Evolutionary conservation across 139 green algal species (phyloP).

Genomic region (Medakamo hakoo): DNA sequence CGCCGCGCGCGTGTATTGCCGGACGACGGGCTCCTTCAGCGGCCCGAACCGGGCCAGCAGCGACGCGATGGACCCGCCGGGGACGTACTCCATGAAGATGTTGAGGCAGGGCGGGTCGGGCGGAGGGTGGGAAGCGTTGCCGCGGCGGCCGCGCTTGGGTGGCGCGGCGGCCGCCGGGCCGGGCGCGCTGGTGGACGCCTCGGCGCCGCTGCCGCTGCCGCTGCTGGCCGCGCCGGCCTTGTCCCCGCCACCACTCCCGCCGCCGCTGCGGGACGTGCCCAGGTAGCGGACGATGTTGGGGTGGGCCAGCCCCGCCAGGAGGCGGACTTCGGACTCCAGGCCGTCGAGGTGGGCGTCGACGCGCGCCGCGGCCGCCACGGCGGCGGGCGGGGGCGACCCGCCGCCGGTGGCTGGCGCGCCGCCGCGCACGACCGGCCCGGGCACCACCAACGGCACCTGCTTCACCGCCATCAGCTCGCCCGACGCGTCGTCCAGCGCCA

Average conservation of each 20-base stretch:
- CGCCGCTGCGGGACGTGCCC: too few relatives aligned
- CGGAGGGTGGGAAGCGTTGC: too few relatives aligned
- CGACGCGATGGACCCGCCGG: conserved; percentile 78
- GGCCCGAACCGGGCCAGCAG: conserved; percentile 72
- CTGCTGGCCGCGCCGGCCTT: too few relatives aligned
- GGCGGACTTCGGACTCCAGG: conserved; percentile 68
- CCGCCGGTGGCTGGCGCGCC: conserved; percentile 36
- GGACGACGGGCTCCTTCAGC: conserved; percentile 45
- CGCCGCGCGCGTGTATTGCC: conserved; percentile 56
- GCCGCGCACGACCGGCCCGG: conserved; percentile 12
- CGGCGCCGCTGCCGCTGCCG: too few relatives aligned
- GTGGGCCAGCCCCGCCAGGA: conserved; percentile 67
- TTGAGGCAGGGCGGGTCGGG: conserved; percentile 55
- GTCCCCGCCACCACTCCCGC: too few relatives aligned
- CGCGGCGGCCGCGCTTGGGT: conserved; percentile 51
- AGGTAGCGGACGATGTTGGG: conserved; percentile 92
- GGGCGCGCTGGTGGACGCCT: too few relatives aligned
- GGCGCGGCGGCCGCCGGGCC: not conserved
- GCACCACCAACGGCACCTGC: conserved; percentile 38
- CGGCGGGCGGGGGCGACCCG: too few relatives aligned
- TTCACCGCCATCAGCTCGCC: conserved; percentile 91
- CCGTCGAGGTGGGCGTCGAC: conserved; percentile 49
- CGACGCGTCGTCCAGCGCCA: conserved; percentile 76
- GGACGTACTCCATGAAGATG: conserved; percentile 96
- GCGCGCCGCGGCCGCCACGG: conserved; percentile 11